Percentiles rank a stretch among this genome's conserved stretches.
Evolutionary conservation across 2,329 filamentous ascomycete genomes (phyloP).

Genomic region (Botrytis elliptica): DNA sequence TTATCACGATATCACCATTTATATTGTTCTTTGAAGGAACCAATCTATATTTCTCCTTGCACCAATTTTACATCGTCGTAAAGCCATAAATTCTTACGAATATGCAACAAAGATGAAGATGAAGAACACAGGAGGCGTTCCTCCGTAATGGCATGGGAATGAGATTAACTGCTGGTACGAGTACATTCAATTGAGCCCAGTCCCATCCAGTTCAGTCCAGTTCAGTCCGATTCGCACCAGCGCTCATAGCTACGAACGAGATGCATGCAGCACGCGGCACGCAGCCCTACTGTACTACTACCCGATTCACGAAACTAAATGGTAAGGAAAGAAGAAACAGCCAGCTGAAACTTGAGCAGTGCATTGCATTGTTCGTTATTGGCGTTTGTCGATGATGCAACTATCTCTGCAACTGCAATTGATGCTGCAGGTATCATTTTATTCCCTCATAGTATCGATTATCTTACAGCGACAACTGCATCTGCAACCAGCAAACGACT

Average conservation of each 20-base stretch:
- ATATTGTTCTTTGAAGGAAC: neutral
- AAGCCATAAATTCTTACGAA: neutral
- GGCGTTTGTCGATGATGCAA: neutral
- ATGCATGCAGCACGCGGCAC: neutral
- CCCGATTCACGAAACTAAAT: neutral
- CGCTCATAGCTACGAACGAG: neutral
- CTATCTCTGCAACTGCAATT: neutral
- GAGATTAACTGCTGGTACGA: neutral
- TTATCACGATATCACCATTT: neutral
- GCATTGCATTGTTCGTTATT: neutral
- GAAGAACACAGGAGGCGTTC: neutral
- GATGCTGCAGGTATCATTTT: neutral
- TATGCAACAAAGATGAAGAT: neutral
- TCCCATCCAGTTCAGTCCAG: neutral
- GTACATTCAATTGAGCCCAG: neutral
- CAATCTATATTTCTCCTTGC: neutral
- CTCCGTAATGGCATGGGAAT: neutral
- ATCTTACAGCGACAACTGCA: neutral
- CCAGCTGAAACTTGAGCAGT: neutral
- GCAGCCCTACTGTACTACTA: constrained; percentile 4
- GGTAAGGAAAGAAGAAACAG: neutral
- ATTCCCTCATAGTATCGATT: neutral
- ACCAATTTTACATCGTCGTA: neutral
- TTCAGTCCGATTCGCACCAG: neutral
- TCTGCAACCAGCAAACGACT: neutral